phyloP scores from a whole-genome alignment of 2,329 filamentous ascomycete genomes.

The Uncinocarpus reesii region DNA sequence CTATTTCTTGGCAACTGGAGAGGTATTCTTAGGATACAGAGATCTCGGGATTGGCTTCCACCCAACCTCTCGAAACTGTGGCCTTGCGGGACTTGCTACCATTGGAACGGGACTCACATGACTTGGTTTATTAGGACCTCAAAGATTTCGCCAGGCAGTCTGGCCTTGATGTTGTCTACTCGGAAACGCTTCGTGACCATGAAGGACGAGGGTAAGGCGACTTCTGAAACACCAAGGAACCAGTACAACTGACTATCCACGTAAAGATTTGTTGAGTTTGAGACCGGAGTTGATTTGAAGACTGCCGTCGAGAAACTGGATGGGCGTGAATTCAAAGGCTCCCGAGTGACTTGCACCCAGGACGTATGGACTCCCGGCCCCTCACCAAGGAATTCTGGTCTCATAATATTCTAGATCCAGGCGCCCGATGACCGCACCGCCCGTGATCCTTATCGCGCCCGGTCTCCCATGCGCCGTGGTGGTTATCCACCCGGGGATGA shows the following conservation, averaged over 20 bases:
- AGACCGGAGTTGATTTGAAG: constrained; percentile 80
- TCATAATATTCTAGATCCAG: constrained; percentile 51
- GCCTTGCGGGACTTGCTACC: neutral
- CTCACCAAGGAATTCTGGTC: constrained; percentile 15
- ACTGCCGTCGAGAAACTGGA: constrained; percentile 92
- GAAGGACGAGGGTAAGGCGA: constrained; percentile 74
- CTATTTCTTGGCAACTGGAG: neutral
- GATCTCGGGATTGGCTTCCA: neutral
- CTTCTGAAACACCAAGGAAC: neutral
- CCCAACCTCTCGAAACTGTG: neutral
- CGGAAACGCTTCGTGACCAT: constrained; percentile 83
- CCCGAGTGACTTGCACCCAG: constrained; percentile 70
- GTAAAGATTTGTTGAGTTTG: constrained; percentile 81
- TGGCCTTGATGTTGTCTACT: constrained; percentile 95
- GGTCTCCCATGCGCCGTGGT: constrained; percentile 63
- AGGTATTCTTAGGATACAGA: neutral
- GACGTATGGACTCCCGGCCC: constrained; percentile 53
- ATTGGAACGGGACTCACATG: constrained; percentile 63
- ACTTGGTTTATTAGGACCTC: constrained; percentile 72
- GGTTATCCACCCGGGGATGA: constrained; percentile 60
- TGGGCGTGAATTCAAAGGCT: constrained; percentile 83
- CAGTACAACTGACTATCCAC: constrained; percentile 2
- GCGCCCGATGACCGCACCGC: constrained; percentile 55
- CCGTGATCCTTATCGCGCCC: constrained; percentile 65
- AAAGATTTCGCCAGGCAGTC: constrained; percentile 99